These are phyloP conservation scores for Evansstolkia leycettana DNA, from an alignment of 495 filamentous ascomycete genomes.

Conservation along the genomic window DNA sequence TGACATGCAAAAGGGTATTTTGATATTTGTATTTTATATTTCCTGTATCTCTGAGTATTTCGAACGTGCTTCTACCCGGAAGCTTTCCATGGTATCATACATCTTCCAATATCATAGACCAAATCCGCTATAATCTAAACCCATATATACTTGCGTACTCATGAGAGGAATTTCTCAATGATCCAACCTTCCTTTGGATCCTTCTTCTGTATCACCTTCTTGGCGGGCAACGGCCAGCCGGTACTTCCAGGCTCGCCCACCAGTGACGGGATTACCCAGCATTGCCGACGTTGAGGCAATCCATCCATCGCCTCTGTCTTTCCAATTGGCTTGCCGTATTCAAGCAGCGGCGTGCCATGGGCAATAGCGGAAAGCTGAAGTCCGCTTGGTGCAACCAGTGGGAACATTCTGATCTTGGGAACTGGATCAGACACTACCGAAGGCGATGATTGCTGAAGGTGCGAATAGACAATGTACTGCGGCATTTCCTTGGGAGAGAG, in stretches of 20 bases:
- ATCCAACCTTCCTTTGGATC: constrained; percentile 65
- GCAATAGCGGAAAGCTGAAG: constrained; percentile 69
- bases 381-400: constrained; percentile 65
- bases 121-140: constrained; percentile 1
- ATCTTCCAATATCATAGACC: constrained; percentile 14
- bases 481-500: constrained; percentile 62
- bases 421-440: constrained; percentile 31
- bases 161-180: constrained; percentile 46
- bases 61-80: neutral
- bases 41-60: too few species aligned
- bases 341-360: constrained; percentile 72
- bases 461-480: constrained; percentile 75
- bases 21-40: too few species aligned
- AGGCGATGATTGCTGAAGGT: constrained; percentile 61
- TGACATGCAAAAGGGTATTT: too few species aligned
- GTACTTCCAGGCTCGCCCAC: constrained; percentile 53
- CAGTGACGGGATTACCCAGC: constrained; percentile 68
- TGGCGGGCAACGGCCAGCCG: constrained; percentile 76
- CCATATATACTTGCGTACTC: constrained; percentile 1
- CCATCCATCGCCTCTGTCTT: constrained; percentile 55
- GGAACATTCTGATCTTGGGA: constrained; percentile 81
- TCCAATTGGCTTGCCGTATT: constrained; percentile 78
- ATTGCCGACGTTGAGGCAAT: constrained; percentile 47
- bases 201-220: constrained; percentile 71
- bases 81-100: too few species aligned